Conservation (phyloP, 2,329 filamentous ascomycete species). For the Chrysoporthe deuterocubensis region DNA sequence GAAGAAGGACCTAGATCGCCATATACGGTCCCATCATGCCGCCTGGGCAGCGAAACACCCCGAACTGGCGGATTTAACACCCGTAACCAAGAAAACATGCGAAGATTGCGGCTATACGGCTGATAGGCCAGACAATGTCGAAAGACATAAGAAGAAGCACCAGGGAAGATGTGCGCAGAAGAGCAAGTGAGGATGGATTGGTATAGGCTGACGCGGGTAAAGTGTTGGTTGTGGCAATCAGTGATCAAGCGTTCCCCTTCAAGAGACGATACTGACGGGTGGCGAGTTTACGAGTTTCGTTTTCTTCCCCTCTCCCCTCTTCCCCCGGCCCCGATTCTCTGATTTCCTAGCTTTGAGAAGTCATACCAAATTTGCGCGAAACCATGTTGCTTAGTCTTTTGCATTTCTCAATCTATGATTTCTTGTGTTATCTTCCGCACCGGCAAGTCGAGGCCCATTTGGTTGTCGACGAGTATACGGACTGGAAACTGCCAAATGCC, state of each 20-base stretch:
- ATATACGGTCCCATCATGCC: slow-evolving; percentile 9
- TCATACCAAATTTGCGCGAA: not conserved
- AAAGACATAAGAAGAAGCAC: slow-evolving; percentile 5
- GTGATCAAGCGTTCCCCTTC: not conserved
- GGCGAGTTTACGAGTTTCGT: not conserved
- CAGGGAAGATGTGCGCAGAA: not conserved
- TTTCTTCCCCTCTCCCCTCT: no score
- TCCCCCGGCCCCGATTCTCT: not conserved
- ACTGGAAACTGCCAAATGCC: no score
- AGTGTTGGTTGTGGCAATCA: not conserved
- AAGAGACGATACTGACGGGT: not conserved
- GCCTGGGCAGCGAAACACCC: slow-evolving; percentile 2
- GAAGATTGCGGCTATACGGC: not conserved
- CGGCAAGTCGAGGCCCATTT: no score
- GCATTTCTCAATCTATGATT: not conserved
- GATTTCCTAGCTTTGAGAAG: not conserved
- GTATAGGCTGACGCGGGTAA: not conserved
- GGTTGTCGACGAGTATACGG: no score
- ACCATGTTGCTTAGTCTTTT: not conserved
- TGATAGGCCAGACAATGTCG: slow-evolving; percentile 9
- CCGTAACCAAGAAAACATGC: not conserved
- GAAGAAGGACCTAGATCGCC: slow-evolving; percentile 18
- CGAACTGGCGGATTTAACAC: slow-evolving; percentile 5
- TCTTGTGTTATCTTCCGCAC: not conserved
- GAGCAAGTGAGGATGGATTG: not conserved